Conservation (phyloP, 1,284 basidiomycete genomes). For the Cutaneotrichosporon daszewskae region DNA sequence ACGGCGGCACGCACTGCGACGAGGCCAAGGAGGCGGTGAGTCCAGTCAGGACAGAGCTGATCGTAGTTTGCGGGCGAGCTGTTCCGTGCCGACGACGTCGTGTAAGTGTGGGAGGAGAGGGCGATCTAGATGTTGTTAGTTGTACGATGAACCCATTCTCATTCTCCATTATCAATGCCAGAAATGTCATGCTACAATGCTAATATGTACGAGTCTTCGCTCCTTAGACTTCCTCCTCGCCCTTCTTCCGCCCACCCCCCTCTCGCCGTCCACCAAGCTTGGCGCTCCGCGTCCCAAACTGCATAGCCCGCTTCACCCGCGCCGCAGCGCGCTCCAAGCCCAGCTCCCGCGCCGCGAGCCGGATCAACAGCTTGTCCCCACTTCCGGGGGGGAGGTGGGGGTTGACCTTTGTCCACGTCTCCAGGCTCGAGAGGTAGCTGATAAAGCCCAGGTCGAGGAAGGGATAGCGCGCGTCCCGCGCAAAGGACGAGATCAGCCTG, state of each 20-base stretch:
- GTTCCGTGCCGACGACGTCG: conserved; percentile 10
- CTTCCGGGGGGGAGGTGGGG: conserved; percentile 52
- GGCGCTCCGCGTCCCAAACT: conserved; percentile 90
- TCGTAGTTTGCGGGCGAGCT: conserved; percentile 10
- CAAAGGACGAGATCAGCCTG: conserved; percentile 78
- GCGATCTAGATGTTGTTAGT: neutral
- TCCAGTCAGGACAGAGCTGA: conserved; percentile 18
- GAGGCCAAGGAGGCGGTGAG: conserved; percentile 67
- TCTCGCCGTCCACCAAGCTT: conserved; percentile 54
- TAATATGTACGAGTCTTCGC: neutral
- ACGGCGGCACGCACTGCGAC: conserved; percentile 58
- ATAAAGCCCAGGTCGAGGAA: conserved; percentile 78
- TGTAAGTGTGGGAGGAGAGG: conserved; percentile 1
- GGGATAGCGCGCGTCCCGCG: conserved; percentile 84
- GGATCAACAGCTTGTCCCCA: conserved; percentile 83
- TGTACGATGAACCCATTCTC: neutral
- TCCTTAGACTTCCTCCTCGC: too few species aligned
- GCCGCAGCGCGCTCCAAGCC: conserved; percentile 64
- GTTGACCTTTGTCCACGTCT: conserved; percentile 75
- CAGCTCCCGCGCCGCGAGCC: conserved; percentile 61
- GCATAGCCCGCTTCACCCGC: conserved; percentile 89
- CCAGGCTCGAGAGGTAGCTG: conserved; percentile 63
- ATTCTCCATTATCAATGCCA: neutral
- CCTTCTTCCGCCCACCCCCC: conserved; percentile 20
- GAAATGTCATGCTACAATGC: too few species aligned